Evolutionary conservation across 2,329 filamentous ascomycete genomes (phyloP), one percentile per base, ranked within the genome.

Genomic region (Diplocarpon mali): DNA sequence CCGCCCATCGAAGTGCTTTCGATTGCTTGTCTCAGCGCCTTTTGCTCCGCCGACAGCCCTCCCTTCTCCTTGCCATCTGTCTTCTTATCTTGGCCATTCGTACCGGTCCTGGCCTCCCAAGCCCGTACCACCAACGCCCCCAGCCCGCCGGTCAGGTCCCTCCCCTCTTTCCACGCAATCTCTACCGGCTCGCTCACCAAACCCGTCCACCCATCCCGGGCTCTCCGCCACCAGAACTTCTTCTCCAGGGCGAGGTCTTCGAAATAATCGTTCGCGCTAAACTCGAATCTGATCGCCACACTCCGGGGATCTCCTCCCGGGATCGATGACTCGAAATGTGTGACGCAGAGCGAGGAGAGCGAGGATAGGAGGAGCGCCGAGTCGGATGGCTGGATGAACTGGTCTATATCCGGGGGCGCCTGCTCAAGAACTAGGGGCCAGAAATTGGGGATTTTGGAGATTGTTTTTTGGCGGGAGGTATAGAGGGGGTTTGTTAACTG

Each of bases 341-440:
- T 75, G 32, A 96, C 83, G 16, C 75, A 75, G 54, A 98, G 57
- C 54, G 72, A 72, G 47, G 70, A 73, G 46, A 96, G 78, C 43
- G 73, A 71, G 34, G 76, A 72, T 51, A 81, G 74, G 47, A 96
- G 75, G 50, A 92, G 68, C 8, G 75, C 73, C 12, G 81, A 79
- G 69, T 96, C 90, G 39, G 76, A 75, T 35, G 86, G 83, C 62
- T 87, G 81, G 62, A 96, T 83, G 71, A 82, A 88, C 66, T 87
- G 81, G 67, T 95, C 88, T 56, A 98, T 76, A 52, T 95, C 87
- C 38, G 76, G 73, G 2, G 89, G 88, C 2, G 85, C 80, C 67
- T 88, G 83, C 69, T 94, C 85, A 63, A 96, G 75, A 46, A 95
- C 89, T 47, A 93, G 76, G n/a, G 85, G 73, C 92, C 92, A 96